phyloP scores from a whole-genome alignment of 306 rosid genomes.

The Quercus dentata region DNA sequence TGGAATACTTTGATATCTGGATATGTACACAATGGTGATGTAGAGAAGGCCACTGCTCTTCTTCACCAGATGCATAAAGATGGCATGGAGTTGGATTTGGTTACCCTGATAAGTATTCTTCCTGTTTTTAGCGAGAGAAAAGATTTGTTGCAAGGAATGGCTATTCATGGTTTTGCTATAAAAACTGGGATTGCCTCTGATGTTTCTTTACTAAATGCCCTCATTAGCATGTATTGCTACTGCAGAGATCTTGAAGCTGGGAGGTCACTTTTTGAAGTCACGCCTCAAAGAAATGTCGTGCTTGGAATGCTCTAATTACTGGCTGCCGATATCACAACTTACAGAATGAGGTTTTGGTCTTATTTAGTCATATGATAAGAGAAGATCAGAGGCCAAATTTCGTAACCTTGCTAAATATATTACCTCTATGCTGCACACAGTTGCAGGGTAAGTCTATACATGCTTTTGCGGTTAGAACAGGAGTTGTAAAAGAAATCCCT shows the following conservation, averaged over 20 bases:
- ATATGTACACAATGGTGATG: constrained; percentile 8
- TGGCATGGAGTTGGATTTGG: constrained; percentile 15
- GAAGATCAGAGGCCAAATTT: too few species aligned
- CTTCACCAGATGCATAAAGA: constrained; percentile 28
- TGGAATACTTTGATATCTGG: constrained; percentile 34
- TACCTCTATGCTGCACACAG: too few species aligned
- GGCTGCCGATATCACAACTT: constrained; percentile 25
- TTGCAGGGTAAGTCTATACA: too few species aligned
- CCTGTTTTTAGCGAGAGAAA: constrained; percentile 9
- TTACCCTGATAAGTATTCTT: constrained; percentile 34
- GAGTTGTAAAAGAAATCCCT: too few species aligned
- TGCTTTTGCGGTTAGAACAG: too few species aligned
- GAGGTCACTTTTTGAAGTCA: too few species aligned
- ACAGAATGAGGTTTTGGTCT: constrained; percentile 2
- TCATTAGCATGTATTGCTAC: constrained; percentile 34
- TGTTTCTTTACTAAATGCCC: constrained; percentile 29
- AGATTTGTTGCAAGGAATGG: constrained; percentile 24
- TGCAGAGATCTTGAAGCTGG: constrained; percentile 25
- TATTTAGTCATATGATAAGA: too few species aligned
- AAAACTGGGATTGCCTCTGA: constrained; percentile 12
- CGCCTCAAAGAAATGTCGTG: too few species aligned
- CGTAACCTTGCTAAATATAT: too few species aligned
- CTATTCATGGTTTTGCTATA: constrained; percentile 25
- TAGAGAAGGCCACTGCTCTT: constrained; percentile 4
- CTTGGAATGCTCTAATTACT: constrained; percentile 38